Evolutionary conservation across 1,284 basidiomycete genomes (phyloP).

Genomic region (Ceratobasidium sp.): DNA sequence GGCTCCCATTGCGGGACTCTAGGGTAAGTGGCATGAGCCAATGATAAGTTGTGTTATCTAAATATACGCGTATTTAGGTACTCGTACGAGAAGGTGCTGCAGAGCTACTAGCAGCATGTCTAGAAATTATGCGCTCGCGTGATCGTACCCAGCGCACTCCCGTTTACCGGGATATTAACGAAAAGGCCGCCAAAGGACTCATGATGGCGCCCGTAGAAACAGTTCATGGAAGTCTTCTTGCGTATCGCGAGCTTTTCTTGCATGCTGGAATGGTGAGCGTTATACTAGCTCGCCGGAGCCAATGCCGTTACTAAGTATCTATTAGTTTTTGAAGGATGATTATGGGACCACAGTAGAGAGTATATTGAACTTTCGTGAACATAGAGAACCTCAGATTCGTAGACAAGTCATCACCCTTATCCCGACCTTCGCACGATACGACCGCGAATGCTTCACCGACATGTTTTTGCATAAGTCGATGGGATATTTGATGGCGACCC

Average conservation of each 20-base stretch:
- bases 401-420: constrained; percentile 96
- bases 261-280: constrained; percentile 89
- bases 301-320: constrained; percentile 48
- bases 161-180: constrained; percentile 78
- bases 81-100: constrained; percentile 89
- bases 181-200: constrained; percentile 85
- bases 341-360: constrained; percentile 92
- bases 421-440: constrained; percentile 93
- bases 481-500: constrained; percentile 88
- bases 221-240: constrained; percentile 93
- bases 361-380: constrained; percentile 89
- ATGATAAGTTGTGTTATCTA: constrained; percentile 8
- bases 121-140: constrained; percentile 84
- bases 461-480: constrained; percentile 93
- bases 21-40: constrained; percentile 64
- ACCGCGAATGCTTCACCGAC: constrained; percentile 90
- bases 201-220: constrained; percentile 83
- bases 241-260: constrained; percentile 91
- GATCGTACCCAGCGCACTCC: constrained; percentile 58
- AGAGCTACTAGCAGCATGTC: constrained; percentile 88
- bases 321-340: constrained; percentile 92
- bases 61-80: constrained; percentile 34
- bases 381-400: constrained; percentile 87
- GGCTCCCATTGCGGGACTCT: constrained; percentile 87
- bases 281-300: not conserved